Percentiles rank a stretch among this genome's conserved stretches.
phyloP scores from a whole-genome alignment of 2,329 filamentous ascomycete genomes.

The Verticillium isaacii region DNA sequence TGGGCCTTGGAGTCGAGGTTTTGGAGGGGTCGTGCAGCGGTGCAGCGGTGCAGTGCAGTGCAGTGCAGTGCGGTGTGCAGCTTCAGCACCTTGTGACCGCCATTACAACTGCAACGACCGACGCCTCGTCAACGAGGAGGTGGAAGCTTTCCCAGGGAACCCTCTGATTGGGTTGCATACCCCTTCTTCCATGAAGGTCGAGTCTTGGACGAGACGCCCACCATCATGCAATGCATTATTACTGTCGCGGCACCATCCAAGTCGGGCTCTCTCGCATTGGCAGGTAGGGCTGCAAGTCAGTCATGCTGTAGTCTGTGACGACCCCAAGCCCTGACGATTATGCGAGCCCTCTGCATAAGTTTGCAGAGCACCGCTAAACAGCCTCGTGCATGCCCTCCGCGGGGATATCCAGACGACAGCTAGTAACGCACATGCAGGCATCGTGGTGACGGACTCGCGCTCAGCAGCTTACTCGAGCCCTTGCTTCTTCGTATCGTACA shows the following conservation, averaged over 20 bases:
- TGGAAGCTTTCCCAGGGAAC: slow-evolving; percentile 2
- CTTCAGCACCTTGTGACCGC: neutral
- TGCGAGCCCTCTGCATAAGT: neutral
- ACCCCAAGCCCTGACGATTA: neutral
- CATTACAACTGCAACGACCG: neutral
- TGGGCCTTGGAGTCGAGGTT: slow-evolving; percentile 6
- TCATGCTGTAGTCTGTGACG: neutral
- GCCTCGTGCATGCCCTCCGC: neutral
- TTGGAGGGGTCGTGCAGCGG: slow-evolving; percentile 8
- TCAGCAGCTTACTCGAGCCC: neutral
- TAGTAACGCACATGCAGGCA: neutral
- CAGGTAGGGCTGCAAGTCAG: neutral
- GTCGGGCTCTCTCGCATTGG: neutral
- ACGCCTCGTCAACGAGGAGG: slow-evolving; percentile 1
- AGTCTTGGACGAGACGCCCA: neutral
- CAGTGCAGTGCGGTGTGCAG: neutral
- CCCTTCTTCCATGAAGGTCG: neutral
- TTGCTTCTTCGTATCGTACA: neutral
- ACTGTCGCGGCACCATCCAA: neutral
- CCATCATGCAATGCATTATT: neutral
- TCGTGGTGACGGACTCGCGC: neutral
- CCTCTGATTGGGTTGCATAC: slow-evolving; percentile 12
- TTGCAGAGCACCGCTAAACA: neutral
- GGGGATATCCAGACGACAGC: neutral
- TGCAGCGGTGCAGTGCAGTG: neutral